Conservation (phyloP, 2,329 filamentous ascomycete species). For the Hypoxylon sp. region DNA sequence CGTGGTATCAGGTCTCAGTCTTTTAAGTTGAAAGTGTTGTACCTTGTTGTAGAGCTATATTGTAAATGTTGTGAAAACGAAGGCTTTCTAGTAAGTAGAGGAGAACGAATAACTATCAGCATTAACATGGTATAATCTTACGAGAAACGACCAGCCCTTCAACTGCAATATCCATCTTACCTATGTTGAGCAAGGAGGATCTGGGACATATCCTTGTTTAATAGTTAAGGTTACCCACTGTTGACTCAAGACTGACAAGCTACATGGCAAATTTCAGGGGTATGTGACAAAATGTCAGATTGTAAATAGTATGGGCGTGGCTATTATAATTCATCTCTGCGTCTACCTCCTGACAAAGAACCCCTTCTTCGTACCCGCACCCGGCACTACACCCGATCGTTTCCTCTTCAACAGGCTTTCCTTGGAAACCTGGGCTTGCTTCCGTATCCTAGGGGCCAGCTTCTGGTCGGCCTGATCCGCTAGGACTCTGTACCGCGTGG, state of each 20-base stretch:
- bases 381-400: slow-evolving; percentile 53
- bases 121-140: too few species aligned
- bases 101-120: too few species aligned
- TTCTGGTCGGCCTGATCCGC: slow-evolving; percentile 60
- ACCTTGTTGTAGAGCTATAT: not conserved
- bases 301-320: not conserved
- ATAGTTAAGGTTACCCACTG: not conserved
- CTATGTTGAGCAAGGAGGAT: not conserved
- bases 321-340: not conserved
- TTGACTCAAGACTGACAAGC: too few species aligned
- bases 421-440: slow-evolving; percentile 60
- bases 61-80: not conserved
- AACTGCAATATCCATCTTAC: too few species aligned
- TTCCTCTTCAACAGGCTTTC: slow-evolving; percentile 63
- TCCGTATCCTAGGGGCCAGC: slow-evolving; percentile 65
- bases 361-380: slow-evolving; percentile 48
- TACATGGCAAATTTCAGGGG: not conserved
- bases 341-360: slow-evolving; percentile 34
- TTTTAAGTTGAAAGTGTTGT: not conserved
- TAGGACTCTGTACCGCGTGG: slow-evolving; percentile 68
- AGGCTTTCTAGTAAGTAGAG: not conserved
- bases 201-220: not conserved
- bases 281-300: not conserved
- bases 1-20: not conserved
- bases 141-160: too few species aligned